These are phyloP conservation scores for Colletotrichum brevisporum DNA, from an alignment of 2,329 filamentous ascomycete species.

Conservation along the genomic window DNA sequence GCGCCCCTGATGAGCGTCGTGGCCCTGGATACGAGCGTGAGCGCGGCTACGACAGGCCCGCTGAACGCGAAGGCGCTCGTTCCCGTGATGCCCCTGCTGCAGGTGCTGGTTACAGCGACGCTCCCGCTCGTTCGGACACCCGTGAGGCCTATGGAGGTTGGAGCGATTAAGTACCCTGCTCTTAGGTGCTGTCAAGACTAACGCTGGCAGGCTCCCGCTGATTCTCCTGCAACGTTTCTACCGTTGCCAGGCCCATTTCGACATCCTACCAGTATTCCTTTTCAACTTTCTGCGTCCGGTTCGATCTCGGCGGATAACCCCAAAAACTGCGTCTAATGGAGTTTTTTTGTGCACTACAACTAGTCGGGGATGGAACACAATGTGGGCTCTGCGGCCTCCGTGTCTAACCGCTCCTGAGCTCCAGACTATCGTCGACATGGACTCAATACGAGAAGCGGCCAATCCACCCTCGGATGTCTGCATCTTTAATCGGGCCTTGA, in stretches of 20 bases:
- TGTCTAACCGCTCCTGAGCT: constrained; percentile 20
- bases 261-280: constrained; percentile 21
- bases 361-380: constrained; percentile 40
- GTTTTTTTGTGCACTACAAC: constrained; percentile 41
- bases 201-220: constrained; percentile 45
- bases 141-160: constrained; percentile 62
- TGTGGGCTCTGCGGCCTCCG: constrained; percentile 37
- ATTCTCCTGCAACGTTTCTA: constrained; percentile 37
- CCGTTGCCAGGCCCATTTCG: constrained; percentile 18
- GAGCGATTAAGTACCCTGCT: constrained; percentile 41
- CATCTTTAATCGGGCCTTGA: constrained; percentile 1
- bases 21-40: constrained; percentile 65
- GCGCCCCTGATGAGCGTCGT: constrained; percentile 57
- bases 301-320: constrained; percentile 41
- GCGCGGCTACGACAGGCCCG: constrained; percentile 49
- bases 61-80: constrained; percentile 57
- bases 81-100: constrained; percentile 55
- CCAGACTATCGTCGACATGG: constrained; percentile 18
- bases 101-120: constrained; percentile 57
- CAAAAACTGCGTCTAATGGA: constrained; percentile 41
- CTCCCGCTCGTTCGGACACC: constrained; percentile 58
- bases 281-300: constrained; percentile 32
- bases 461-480: not conserved
- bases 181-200: constrained; percentile 12
- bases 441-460: constrained; percentile 18